Conservation (phyloP, 148 eudicot species). For the Silene conica region DNA sequence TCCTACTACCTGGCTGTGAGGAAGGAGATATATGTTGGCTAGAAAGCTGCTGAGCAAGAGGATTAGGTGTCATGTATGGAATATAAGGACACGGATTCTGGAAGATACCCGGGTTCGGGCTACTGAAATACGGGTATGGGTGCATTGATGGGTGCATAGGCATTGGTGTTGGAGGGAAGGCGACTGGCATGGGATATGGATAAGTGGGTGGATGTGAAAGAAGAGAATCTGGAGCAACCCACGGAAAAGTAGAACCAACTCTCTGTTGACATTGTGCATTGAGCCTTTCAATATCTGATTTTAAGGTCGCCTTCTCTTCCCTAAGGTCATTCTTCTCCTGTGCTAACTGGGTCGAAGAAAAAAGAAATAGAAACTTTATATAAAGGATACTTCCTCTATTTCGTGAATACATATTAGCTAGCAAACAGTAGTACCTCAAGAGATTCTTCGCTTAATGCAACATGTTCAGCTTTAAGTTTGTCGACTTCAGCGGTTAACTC, state of each 20-base stretch:
- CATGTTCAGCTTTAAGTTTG: constrained; percentile 69
- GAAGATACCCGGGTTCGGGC: constrained; percentile 52
- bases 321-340: constrained; percentile 87
- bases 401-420: background rate
- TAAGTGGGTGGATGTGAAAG: constrained; percentile 65
- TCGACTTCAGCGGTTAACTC: constrained; percentile 72
- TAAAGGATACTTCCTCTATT: background rate
- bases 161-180: constrained; percentile 50
- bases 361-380: background rate
- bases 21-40: constrained; percentile 38
- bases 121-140: constrained; percentile 61
- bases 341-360: constrained; percentile 53
- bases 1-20: constrained; percentile 37
- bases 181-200: constrained; percentile 60
- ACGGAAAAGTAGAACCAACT: constrained; percentile 55
- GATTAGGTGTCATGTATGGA: constrained; percentile 49
- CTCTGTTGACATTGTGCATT: constrained; percentile 68
- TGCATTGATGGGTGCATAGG: constrained; percentile 61
- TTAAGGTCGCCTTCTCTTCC: constrained; percentile 76
- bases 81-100: constrained; percentile 62
- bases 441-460: constrained; percentile 64
- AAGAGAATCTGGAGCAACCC: constrained; percentile 67
- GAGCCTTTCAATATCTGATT: constrained; percentile 73
- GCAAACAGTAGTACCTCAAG: constrained; percentile 49
- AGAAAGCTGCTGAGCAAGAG: constrained; percentile 48